Base-by-base conservation (phyloP, 768 basidiomycete species). In the Boletus tomentosulus region DNA sequence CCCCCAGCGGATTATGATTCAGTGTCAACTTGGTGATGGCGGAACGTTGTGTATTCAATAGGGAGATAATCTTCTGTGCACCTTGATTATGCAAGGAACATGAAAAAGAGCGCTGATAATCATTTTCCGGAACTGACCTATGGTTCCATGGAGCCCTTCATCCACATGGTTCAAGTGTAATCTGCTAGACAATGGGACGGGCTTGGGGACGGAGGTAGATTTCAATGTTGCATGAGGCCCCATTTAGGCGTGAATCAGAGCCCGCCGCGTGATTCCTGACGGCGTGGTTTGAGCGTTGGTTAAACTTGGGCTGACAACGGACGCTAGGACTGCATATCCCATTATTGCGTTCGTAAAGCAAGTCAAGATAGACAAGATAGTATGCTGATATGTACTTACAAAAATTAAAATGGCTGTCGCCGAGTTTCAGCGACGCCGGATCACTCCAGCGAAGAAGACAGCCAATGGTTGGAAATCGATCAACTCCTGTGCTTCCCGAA, bases 1-100 rank as follows among this genome's bases (percentile, higher is more conserved):
- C 79, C 5, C 78, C 78, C 3, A 87, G 75, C 6, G 72, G 59
- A 58, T 85, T 87, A 53, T 83, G 77, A 11, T 80, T 78, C 24
- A 86, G 58, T 19, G 78, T 70, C 31, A 87, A 71, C 58, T 76
- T 80, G 30, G 75, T 76, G 38, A 86, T 74, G 2, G 63, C 57
- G 31, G 60, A 55, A 24, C 72, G 73, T 24, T 77, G 78, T 15
- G 72, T 60, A 2, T 67, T 71, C 27, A 86, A 73, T 49, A 74
- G 66, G 11, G 71, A 64, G 22, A 86, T 78, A 24, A 86, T 66
- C 43, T 73, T 70, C 53, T 77, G 74, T 5, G 83, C 85, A 45
- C 83, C 84, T 85, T 56, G 27, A 46, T 28, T 35, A 54, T n/a
- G 34, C n/a, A 34, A 46, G 35, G 31, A 25, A 49, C 22, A 48